Base-by-base conservation (phyloP, 768 basidiomycete genomes). In the Lactifluus subvellereus region DNA sequence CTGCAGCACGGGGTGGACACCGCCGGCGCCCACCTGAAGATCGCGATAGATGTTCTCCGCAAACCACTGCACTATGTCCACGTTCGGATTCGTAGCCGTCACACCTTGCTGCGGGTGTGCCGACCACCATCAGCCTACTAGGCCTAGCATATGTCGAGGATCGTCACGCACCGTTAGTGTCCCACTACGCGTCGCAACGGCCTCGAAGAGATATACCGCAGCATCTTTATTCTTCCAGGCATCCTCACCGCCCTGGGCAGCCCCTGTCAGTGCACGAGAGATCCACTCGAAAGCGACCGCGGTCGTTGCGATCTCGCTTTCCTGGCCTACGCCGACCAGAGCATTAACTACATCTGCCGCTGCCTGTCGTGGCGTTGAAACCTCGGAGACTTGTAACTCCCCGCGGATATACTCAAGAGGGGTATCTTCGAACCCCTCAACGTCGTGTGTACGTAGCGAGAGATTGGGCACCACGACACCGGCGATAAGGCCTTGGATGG, bases 381-480 rank as follows among this genome's bases (percentile, higher is more conserved):
- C 82, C 69, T 95, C 95, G 59, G 83, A 76, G 32, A 83, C 62
- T 64, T 83, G 66, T 70, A 66, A 42, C 27, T 68, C 67, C 61
- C 76, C 61, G 16, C 71, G 72, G 68, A 98, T 91, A 72, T 89
- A 98, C 71, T 98, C 96, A 43, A 96, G 82, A 0, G 97, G 95
- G 67, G 97, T 95, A 64, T 98, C 97, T 74, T 97, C 94, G 70
- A 99, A 98, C 73, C 94, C 87, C 69, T 99, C 97, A 54, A 91
- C 81, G 60, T 98, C 95, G 67, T 93, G 89, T 43, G 89, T 87
- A 64, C 94, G 83, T 14, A 98, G 79, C 14, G 83, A 78, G 62
- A 97, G 91, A 69, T 97, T 98, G n/a, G 96, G 94, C 32, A 98
- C 80, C 30, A 98, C 88, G 61, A 98, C 92, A 57, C 91, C 89